Base-by-base conservation (phyloP, 345 rosid species). In the Dipteronia sinensis region DNA sequence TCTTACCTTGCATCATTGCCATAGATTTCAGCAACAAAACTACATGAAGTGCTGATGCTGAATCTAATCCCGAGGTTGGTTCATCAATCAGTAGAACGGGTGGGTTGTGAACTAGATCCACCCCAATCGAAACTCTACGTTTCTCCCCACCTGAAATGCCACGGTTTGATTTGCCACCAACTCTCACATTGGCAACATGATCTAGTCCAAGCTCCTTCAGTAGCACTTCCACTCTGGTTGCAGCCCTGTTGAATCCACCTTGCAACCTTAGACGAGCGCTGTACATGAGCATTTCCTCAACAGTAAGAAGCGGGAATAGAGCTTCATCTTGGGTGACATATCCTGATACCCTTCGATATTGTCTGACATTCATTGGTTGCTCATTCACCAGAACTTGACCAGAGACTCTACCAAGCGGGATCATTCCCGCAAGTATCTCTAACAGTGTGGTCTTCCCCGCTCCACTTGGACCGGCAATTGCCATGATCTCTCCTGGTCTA, bases 91-190 rank as follows among this genome's bases (percentile, higher is more conserved):
- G 68, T 58, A 83, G 77, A 66, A 80, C 77, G 53, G 67, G 68
- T 15, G 83, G 86, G 63, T 83, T 76, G 58, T 83, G 83, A 22
- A 83, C 79, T 22, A 83, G 79, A 74, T 83, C 83, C 4, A 83
- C 82, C 13, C 83, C 86, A 2, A 83, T 71, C 1, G 83, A 83
- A 44, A 80, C 83, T 65, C 83, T 69, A n/a, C 86, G 81, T 65
- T 66, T 77, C 72, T 83, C 86, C 6, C 86, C 86, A 20, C 83
- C 86, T 1, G 86, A 83, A 73, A 83, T 83, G 27, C 83, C 79
- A 3, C 76, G 61, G 44, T 47, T 69, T 56, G 76, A 76, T 66
- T 77, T 67, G 22, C 74, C 77, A 7, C 82, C 86, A 40, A 77
- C 74, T 62, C 79, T 67, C 22, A 40, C 72, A 38, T 77, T 53